phyloP scores from a whole-genome alignment of 179 eudicot species.

The Amaranthus tricolor region DNA sequence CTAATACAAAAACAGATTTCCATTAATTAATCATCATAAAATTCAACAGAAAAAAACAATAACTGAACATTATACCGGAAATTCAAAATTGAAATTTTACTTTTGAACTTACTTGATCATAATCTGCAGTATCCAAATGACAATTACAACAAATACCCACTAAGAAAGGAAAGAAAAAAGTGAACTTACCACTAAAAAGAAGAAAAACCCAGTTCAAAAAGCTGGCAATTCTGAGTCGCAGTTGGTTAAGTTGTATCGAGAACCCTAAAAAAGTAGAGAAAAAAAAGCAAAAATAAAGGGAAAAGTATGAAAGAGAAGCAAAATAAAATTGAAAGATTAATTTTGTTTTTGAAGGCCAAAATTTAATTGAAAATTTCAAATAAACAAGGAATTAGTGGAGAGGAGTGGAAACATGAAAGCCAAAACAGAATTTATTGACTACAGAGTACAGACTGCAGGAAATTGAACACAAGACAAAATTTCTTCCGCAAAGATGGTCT shows the following conservation, averaged over 20 bases:
- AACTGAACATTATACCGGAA: too few species aligned
- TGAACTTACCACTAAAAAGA: constrained; percentile 23
- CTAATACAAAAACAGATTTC: too few species aligned
- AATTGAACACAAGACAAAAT: constrained; percentile 3
- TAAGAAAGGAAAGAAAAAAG: neutral
- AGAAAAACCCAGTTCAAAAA: constrained; percentile 13
- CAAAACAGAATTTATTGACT: neutral
- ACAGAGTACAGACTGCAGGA: neutral
- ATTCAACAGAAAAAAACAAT: too few species aligned
- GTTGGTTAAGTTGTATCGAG: constrained; percentile 2
- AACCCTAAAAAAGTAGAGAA: constrained; percentile 25
- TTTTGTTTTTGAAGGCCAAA: neutral
- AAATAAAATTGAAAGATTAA: neutral
- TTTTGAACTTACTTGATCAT: constrained; percentile 8
- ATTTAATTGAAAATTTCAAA: neutral
- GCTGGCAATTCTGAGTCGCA: constrained; percentile 22
- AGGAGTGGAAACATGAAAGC: neutral
- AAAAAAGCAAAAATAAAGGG: neutral
- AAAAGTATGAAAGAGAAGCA: neutral
- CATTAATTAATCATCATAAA: too few species aligned
- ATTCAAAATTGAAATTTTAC: neutral
- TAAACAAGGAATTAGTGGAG: neutral
- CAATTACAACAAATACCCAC: constrained; percentile 10
- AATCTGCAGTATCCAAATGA: neutral
- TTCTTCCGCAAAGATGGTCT: constrained; percentile 16